Evolutionary conservation across 495 filamentous ascomycete genomes (phyloP).

Genomic region (Penicillium alfredii): DNA sequence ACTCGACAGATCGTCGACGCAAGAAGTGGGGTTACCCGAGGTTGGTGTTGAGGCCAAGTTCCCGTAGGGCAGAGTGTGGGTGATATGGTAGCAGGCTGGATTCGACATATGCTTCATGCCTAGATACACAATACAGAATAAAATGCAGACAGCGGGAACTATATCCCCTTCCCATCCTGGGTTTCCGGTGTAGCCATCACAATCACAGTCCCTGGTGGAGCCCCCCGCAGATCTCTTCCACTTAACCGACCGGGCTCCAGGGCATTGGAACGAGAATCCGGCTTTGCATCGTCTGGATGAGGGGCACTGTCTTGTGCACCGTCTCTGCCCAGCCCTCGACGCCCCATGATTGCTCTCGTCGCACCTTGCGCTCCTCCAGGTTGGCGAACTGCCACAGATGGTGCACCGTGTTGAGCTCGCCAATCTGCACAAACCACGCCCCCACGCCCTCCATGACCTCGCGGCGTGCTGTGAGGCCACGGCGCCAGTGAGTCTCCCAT

Average conservation of each 20-base stretch:
- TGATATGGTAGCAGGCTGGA: conserved; percentile 6
- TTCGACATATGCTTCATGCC: conserved; percentile 12
- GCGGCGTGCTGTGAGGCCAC: conserved; percentile 77
- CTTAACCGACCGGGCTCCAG: conserved; percentile 87
- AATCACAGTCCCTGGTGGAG: conserved; percentile 5
- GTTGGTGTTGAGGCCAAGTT: conserved; percentile 1
- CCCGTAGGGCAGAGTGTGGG: not conserved
- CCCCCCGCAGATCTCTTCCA: too few relatives aligned
- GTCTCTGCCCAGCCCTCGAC: conserved; percentile 96
- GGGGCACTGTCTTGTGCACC: conserved; percentile 94
- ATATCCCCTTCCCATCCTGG: conserved; percentile 1
- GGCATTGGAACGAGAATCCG: conserved; percentile 89
- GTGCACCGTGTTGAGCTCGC: conserved; percentile 95
- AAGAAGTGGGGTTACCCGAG: conserved; percentile 21
- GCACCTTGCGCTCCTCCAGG: conserved; percentile 84
- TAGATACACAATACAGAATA: conserved; percentile 24
- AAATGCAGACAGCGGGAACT: conserved; percentile 1
- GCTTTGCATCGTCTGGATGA: conserved; percentile 95
- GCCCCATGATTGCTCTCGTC: conserved; percentile 91
- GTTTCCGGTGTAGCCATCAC: too few relatives aligned
- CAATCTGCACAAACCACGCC: conserved; percentile 98
- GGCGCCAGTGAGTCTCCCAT: conserved; percentile 99
- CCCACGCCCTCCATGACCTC: conserved; percentile 99
- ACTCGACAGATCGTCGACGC: conserved; percentile 9
- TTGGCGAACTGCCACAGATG: conserved; percentile 99